Percentiles rank a stretch among this genome's conserved stretches.
Conservation (phyloP, 139 green algal genomes). For the Chlorella ohadii region DNA sequence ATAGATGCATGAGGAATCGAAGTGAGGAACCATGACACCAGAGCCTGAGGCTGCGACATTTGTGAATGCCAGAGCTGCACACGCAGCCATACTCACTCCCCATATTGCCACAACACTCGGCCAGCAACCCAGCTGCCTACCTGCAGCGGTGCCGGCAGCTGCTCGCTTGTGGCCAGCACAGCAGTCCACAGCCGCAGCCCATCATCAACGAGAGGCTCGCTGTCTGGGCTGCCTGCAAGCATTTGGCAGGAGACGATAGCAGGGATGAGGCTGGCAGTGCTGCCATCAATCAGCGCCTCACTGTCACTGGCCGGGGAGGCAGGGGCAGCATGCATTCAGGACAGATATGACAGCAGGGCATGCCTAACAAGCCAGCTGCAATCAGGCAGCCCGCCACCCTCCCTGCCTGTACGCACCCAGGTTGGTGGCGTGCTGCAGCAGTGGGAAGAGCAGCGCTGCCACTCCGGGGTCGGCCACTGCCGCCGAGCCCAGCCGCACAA, state of each 20-base stretch:
- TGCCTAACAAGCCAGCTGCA: too few relatives aligned
- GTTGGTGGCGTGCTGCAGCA: conserved; percentile 68
- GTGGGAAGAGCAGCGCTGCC: conserved; percentile 67
- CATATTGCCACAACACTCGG: too few relatives aligned
- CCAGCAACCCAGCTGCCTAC: not conserved
- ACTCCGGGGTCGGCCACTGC: conserved; percentile 56
- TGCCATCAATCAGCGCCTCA: too few relatives aligned
- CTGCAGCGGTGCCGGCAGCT: conserved; percentile 48
- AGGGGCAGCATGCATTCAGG: too few relatives aligned
- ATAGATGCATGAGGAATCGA: too few relatives aligned
- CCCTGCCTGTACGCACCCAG: conserved; percentile 4
- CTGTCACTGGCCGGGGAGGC: not conserved
- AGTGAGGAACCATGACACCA: too few relatives aligned
- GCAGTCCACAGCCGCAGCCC: conserved; percentile 49
- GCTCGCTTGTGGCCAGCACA: conserved; percentile 27
- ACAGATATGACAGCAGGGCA: too few relatives aligned
- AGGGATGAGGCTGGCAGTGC: too few relatives aligned
- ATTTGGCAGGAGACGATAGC: not conserved
- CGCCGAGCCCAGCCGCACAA: conserved; percentile 61
- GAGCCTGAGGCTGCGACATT: too few relatives aligned
- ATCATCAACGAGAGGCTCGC: conserved; percentile 73
- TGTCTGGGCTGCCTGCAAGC: conserved; percentile 44
- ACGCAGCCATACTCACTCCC: too few relatives aligned
- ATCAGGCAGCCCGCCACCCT: too few relatives aligned
- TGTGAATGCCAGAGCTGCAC: too few relatives aligned